Base-by-base conservation (phyloP, 768 basidiomycete species). In the Lactarius sp. region DNA sequence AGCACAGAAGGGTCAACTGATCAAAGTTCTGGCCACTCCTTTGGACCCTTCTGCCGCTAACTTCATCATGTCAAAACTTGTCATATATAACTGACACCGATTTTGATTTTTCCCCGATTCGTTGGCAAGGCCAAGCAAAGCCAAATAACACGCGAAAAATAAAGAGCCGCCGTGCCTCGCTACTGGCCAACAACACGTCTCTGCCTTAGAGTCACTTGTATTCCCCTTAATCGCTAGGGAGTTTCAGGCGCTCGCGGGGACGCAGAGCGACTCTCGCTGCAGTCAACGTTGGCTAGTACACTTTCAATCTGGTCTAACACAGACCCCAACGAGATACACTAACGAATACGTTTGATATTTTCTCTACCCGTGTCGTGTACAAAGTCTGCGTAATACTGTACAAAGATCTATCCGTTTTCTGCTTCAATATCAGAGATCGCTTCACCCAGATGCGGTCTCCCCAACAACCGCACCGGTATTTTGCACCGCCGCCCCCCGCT, bases 401-500 rank as follows among this genome's bases (percentile, higher is more conserved):
- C n/a, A n/a, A n/a, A n/a, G n/a, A n/a, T n/a, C 3, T 18, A 55
- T 42, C 16, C 13, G 4, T 33, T 33, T 46, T 31, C 13, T 13
- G 5, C 22, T 36, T 46, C 4, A 1, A 36, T 22, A 27, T 27
- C 2, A 2, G 52, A 8, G 14, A 36, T 36, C 3, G 4, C 33
- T 52, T 46, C 13, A 60, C 41, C 33, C 13, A 6, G 59, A 51
- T 36, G 39, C 20, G 54, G 20, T 8, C 27, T 51, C 53, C 31
- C 62, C 69, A 72, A 56, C 70, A 62, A 44, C 60, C 52, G 39
- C 55, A 56, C 67, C 60, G 20, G 56, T 55, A 16, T 68, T 60
- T 18, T 53, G 34, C 34, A 52, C 60, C 33, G 18, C 78, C n/a
- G 8, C 39, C 56, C 83, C 39, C 56, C 83, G 75, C 39, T 74